Evolutionary conservation across 129 eudicot species (phyloP).

Genomic region (Helianthus annuus): HanXRQr2.0-SUNRISE NC_035443.2:127942097-127942596

Average conservation of each 20-base stretch:
- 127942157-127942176: slow-evolving; percentile 86
- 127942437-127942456: slow-evolving; percentile 65
- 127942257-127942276: slow-evolving; percentile 66
- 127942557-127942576: slow-evolving; percentile 71
- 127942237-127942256: slow-evolving; percentile 64
- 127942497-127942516: slow-evolving; percentile 73
- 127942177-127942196: slow-evolving; percentile 70
- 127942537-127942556: slow-evolving; percentile 54
- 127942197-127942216: slow-evolving; percentile 64
- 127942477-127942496: slow-evolving; percentile 82
- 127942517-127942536: slow-evolving; percentile 56
- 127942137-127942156: slow-evolving; percentile 67
- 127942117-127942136: slow-evolving; percentile 72
- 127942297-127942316: slow-evolving; percentile 69
- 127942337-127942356: slow-evolving; percentile 89
- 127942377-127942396: slow-evolving; percentile 58
- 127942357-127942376: slow-evolving; percentile 65
- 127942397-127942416: slow-evolving; percentile 67
- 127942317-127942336: slow-evolving; percentile 74
- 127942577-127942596: slow-evolving; percentile 53
- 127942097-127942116: slow-evolving; percentile 91
- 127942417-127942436: slow-evolving; percentile 81
- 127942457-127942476: slow-evolving; percentile 57
- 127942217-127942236: slow-evolving; percentile 91
- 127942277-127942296: slow-evolving; percentile 75